Base-by-base conservation (phyloP, 1,284 basidiomycete species). In the Ustilago hordei region DNA sequence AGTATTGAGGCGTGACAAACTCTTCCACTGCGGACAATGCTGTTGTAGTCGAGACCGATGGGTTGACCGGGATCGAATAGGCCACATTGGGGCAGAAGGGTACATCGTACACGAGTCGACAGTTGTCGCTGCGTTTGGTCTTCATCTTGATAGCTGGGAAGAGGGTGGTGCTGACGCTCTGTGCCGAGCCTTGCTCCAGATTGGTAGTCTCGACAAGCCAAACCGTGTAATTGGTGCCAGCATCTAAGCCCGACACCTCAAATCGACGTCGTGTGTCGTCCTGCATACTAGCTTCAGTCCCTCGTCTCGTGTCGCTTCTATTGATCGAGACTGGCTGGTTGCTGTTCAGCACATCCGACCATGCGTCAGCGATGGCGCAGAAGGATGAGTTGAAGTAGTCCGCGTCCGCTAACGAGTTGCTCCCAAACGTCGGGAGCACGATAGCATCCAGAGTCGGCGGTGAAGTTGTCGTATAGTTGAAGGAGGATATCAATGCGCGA, bases 31-130 rank as follows among this genome's bases (percentile, higher is more conserved):
- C 80, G 11, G 74, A 47, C 13, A 87, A 52, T 8, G 87, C 85
- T 6, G 68, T 45, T 2, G 48, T 28, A 1, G 83, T 84, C 3
- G 82, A 65, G 38, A 87, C 71, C 0, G 63, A 52, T 1, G 81
- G 80, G 6, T 83, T 81, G 13, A 87, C 71, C 0, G 87, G 87
- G 38, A 87, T 86, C n/a, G 87, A 79, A 65, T 88, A 88, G 12
- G 87, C 87, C 31, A 88, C 81, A 8, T 81, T 68, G 1, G 87
- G 87, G 64, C 87, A 88, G 61, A 87, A 87, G 4, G 81, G 70
- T 15, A 87, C 69, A 55, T 86, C 80, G 64, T 80, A 83, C 3
- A 88, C 65, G 7, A 88, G 80, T 17, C 86, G 80, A 67, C 87
- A 88, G 34, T 83, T 82, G 28, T 66, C 67, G 38, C 53, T 74